phyloP scores from a whole-genome alignment of 202 grass and related monocot genomes.

The Musa balbisiana region DNA sequence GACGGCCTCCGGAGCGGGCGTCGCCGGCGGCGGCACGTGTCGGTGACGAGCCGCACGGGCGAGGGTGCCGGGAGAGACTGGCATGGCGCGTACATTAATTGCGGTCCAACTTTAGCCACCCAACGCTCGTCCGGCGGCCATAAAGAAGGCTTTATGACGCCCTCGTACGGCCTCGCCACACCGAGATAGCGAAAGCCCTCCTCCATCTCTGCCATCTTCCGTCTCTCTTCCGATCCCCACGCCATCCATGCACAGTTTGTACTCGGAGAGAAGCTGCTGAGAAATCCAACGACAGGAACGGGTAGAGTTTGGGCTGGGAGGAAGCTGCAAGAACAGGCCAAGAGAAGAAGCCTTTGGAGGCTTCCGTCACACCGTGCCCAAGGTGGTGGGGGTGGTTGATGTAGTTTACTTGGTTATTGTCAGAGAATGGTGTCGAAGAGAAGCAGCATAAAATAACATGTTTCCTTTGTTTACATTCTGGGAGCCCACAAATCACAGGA shows the following conservation, averaged over 20 bases:
- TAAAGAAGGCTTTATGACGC: conserved; percentile 8
- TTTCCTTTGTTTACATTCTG: not conserved
- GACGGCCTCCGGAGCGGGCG: no score
- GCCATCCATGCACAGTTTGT: no score
- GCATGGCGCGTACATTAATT: not conserved
- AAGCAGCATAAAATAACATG: not conserved
- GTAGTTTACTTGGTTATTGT: not conserved
- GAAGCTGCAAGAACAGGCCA: no score
- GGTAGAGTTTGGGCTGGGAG: no score
- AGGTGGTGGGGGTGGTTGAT: not conserved
- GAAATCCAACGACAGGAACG: no score
- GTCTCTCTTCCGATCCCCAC: not conserved
- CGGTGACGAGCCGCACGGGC: no score
- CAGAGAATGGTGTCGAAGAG: not conserved
- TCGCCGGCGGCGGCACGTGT: no score
- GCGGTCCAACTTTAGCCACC: conserved; percentile 11
- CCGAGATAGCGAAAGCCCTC: not conserved
- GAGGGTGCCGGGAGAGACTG: no score
- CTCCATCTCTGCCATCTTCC: no score
- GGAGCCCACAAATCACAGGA: not conserved
- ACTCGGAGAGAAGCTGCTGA: no score
- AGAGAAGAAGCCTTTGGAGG: not conserved
- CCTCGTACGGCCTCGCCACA: not conserved
- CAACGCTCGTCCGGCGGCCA: conserved; percentile 13
- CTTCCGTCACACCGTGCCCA: not conserved